Conservation (phyloP, 1,284 basidiomycete species). For the Stereum hirsutum region DNA sequence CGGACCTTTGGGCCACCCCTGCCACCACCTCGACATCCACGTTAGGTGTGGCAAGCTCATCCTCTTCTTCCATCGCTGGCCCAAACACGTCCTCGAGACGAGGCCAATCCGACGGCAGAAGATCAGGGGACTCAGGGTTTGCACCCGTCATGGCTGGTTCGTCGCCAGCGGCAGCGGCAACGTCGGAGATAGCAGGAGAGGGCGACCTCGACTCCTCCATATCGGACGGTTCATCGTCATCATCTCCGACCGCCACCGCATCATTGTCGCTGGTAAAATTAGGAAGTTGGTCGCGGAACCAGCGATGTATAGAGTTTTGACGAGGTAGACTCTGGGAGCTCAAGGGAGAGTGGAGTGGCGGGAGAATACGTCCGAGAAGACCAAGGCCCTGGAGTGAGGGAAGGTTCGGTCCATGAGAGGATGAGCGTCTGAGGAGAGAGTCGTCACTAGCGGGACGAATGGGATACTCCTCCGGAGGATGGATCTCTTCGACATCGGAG, state of each 20-base stretch:
- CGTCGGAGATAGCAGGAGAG: not conserved
- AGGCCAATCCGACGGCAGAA: no score
- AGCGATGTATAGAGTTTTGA: not conserved
- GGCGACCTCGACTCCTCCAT: not conserved
- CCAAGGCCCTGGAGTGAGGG: slow-evolving; percentile 2
- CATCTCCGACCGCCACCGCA: no score
- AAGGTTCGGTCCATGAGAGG: not conserved
- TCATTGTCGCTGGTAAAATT: not conserved
- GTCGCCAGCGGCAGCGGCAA: not conserved
- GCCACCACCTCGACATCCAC: no score
- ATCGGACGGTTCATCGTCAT: not conserved
- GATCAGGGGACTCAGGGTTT: not conserved
- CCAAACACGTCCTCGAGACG: no score
- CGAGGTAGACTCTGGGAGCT: not conserved
- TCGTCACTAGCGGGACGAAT: slow-evolving; percentile 11
- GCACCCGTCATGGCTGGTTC: not conserved
- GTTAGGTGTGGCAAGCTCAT: no score
- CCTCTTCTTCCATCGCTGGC: no score
- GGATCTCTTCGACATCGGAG: slow-evolving; percentile 49
- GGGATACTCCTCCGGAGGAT: slow-evolving; percentile 13
- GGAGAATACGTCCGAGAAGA: not conserved
- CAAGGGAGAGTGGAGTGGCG: not conserved
- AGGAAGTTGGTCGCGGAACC: no score
- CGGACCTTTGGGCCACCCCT: no score
- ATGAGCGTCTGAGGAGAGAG: not conserved